These are phyloP conservation scores for Dactylellina cionopaga DNA, from an alignment of 2,329 filamentous ascomycete genomes.

Conservation along the genomic window DNA sequence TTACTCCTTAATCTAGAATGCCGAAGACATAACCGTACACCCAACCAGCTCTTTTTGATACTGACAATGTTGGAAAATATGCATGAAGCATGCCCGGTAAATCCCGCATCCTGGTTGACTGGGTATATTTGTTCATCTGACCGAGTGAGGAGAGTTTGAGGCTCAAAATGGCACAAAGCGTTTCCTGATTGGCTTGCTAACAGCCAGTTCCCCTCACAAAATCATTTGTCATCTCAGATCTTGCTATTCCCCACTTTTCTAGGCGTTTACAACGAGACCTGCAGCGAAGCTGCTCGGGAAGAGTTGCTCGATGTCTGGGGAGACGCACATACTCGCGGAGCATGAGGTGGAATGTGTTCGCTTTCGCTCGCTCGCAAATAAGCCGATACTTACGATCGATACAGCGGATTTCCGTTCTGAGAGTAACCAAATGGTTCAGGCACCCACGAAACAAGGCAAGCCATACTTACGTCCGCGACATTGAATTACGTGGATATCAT, in stretches of 20 bases:
- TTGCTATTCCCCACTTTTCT: background rate
- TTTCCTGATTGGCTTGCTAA: background rate
- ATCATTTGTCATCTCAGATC: constrained; percentile 33
- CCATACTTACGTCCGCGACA: constrained; percentile 25
- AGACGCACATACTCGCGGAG: constrained; percentile 17
- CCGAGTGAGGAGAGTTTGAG: constrained; percentile 12
- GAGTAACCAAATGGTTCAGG: constrained; percentile 13
- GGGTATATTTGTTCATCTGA: constrained; percentile 35
- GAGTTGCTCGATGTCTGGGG: constrained; percentile 8
- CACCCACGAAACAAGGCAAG: constrained; percentile 48
- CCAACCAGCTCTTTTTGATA: constrained; percentile 33
- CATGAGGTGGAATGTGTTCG: constrained; percentile 11
- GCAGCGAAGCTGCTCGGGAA: constrained; percentile 9
- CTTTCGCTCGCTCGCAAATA: background rate
- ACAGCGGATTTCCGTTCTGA: constrained; percentile 2
- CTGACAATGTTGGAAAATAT: constrained; percentile 36
- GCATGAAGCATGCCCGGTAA: constrained; percentile 18
- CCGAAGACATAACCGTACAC: constrained; percentile 29
- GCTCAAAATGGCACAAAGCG: constrained; percentile 25
- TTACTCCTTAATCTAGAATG: constrained; percentile 8
- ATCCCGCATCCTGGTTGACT: constrained; percentile 27
- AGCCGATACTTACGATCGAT: constrained; percentile 13
- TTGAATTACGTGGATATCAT: background rate
- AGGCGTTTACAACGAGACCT: background rate
- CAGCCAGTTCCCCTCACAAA: background rate